These are phyloP conservation scores for Dipodascopsis uninucleata DNA, from an alignment of 805 yeast genomes.

Conservation along the genomic window DNA sequence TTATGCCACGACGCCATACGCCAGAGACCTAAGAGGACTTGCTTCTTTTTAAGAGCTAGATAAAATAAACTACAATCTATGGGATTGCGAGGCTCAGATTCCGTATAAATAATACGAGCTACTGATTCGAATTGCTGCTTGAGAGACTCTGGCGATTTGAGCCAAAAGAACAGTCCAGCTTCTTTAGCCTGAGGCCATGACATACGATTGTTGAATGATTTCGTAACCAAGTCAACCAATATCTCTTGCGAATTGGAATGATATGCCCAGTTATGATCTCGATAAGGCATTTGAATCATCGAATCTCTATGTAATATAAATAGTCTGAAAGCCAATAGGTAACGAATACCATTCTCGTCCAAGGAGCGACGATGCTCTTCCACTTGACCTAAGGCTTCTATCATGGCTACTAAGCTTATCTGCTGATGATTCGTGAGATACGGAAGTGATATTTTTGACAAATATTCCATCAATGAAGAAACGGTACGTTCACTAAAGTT, in stretches of 20 bases:
- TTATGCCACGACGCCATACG: conserved; percentile 66
- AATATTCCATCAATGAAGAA: conserved; percentile 51
- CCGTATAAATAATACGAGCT: conserved; percentile 68
- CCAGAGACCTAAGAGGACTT: conserved; percentile 79
- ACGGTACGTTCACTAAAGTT: conserved; percentile 45
- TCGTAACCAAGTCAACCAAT: conserved; percentile 49
- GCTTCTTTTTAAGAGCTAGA: conserved; percentile 73
- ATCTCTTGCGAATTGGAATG: conserved; percentile 76
- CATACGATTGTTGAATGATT: conserved; percentile 44
- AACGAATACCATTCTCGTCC: conserved; percentile 68
- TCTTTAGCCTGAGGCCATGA: conserved; percentile 60
- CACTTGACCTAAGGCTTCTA: conserved; percentile 60
- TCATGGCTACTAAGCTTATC: conserved; percentile 66
- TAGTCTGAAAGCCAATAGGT: conserved; percentile 34
- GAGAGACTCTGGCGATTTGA: conserved; percentile 43
- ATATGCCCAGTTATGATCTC: conserved; percentile 85
- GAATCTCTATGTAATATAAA: conserved; percentile 47
- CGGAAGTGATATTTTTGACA: conserved; percentile 67
- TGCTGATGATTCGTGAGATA: conserved; percentile 89
- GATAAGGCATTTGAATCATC: conserved; percentile 58
- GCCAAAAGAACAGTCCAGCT: conserved; percentile 73
- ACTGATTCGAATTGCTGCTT: conserved; percentile 57
- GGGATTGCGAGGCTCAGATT: conserved; percentile 61
- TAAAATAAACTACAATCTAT: conserved; percentile 68
- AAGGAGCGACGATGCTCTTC: conserved; percentile 42